Evolutionary conservation across 2,329 filamentous ascomycete genomes (phyloP), one percentile per base, ranked within the genome.

Genomic region (Colletotrichum paranaense): DNA sequence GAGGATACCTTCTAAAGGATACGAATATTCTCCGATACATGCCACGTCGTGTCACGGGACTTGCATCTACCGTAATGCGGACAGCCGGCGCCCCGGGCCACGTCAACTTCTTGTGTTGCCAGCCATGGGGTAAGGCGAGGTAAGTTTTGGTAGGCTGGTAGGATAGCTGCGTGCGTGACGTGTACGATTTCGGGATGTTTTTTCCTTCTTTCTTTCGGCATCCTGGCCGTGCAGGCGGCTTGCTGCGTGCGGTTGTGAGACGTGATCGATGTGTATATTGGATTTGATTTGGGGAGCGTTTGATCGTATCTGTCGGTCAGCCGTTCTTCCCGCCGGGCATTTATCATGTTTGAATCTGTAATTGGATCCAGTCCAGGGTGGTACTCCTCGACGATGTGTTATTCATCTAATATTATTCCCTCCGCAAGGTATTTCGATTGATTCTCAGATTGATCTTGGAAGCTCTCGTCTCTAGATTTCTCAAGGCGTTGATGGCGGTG

Each of bases 1-100:
- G 7, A 11, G 30, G 2, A 32, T 11, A 57, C 35, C 58, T 52
- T 49, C 49, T 19, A 32, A 35, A 35, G 11, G 24, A 38, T 49
- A 52, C 28, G 53, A 30, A 69, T 60, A 73, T 69, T 69, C 70
- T 64, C 70, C 70, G 66, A 69, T 55, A 28, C 62, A 38, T 22
- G 19, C 8, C 19, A 19, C n/a, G 24, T 26, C 14, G 52, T 55
- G 52, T 7, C 14, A 55, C 14, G 14, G 52, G 22, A 14, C 24
- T 26, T 55, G 22, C 52, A 26, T 8, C n/a, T 49, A 19, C 42
- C 19, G 42, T 49, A 12, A 4, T 55, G 52, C 52, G 24, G 52
- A 11, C n/a, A 26, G n/a, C 52, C 22, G 42, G 42, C 19, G 52
- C 52, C 52, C 52, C 52, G 52, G 12, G 52, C 24, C 52, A 55